Conservation (phyloP, 768 basidiomycete genomes). For the Russula dissimulans region DNA sequence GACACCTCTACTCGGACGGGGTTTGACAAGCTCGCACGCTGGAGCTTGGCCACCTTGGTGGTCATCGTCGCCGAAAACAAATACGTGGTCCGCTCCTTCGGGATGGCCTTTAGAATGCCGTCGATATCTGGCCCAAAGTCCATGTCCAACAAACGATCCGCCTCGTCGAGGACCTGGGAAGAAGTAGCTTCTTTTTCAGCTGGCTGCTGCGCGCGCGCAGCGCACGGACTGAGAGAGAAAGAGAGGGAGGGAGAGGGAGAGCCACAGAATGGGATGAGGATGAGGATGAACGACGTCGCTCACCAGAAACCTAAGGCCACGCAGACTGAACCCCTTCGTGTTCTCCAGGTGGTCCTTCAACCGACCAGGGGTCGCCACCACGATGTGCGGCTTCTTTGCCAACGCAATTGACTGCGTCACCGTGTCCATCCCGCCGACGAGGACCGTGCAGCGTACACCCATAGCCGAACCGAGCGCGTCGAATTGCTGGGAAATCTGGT, state of each 20-base stretch:
- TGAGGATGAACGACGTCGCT: slow-evolving; percentile 22
- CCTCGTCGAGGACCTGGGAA: slow-evolving; percentile 88
- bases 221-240: background rate
- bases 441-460: slow-evolving; percentile 82
- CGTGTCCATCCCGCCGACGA: slow-evolving; percentile 94
- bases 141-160: slow-evolving; percentile 90
- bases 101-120: slow-evolving; percentile 91
- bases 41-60: slow-evolving; percentile 93
- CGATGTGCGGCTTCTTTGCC: slow-evolving; percentile 87
- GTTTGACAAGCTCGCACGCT: slow-evolving; percentile 85
- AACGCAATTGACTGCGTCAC: slow-evolving; percentile 86
- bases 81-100: slow-evolving; percentile 89
- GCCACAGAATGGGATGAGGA: background rate
- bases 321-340: slow-evolving; percentile 91
- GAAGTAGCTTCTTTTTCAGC: background rate
- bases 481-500: slow-evolving; percentile 97
- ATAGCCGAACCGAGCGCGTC: slow-evolving; percentile 85
- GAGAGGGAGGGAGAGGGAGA: too few species aligned
- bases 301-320: slow-evolving; percentile 81
- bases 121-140: slow-evolving; percentile 95
- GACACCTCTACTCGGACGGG: slow-evolving; percentile 93
- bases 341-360: slow-evolving; percentile 91
- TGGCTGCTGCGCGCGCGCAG: background rate
- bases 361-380: slow-evolving; percentile 93
- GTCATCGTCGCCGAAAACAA: slow-evolving; percentile 99